phyloP scores from a whole-genome alignment of 140 eudicot species.

The Flaveria floridana region DNA sequence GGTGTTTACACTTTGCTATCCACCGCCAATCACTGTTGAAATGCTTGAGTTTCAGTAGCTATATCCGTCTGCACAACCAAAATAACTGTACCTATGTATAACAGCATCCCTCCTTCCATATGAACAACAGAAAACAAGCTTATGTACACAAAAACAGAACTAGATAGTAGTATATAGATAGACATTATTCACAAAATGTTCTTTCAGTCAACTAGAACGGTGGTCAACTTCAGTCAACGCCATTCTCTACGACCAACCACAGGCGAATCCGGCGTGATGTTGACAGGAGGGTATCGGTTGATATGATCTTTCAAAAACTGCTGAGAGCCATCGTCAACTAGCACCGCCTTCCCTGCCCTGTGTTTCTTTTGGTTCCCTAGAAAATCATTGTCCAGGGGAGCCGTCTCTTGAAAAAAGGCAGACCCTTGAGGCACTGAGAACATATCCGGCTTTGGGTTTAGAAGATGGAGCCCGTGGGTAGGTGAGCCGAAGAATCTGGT shows the following conservation, averaged over 20 bases:
- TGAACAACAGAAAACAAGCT: conserved; percentile 32
- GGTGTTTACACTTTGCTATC: too few species aligned
- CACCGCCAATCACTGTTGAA: too few species aligned
- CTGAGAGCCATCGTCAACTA: conserved; percentile 53
- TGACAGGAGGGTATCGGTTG: conserved; percentile 32
- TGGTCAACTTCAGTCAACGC: conserved; percentile 20
- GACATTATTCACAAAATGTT: conserved; percentile 23
- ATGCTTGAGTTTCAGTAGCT: neutral
- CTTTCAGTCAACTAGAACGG: conserved; percentile 8
- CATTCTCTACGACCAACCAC: conserved; percentile 29
- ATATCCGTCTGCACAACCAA: conserved; percentile 22
- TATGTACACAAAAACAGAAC: conserved; percentile 18
- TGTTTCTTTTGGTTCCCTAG: conserved; percentile 38
- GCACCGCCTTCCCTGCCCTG: conserved; percentile 37
- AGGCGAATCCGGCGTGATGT: conserved; percentile 36
- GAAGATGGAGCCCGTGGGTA: conserved; percentile 21
- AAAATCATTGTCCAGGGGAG: conserved; percentile 37
- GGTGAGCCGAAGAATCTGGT: conserved; percentile 36
- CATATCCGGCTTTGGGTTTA: conserved; percentile 55
- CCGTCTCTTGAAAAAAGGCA: conserved; percentile 43
- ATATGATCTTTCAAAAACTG: conserved; percentile 46
- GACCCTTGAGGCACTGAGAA: conserved; percentile 52
- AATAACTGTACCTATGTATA: conserved; percentile 22
- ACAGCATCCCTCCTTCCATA: conserved; percentile 45
- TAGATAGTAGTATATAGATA: conserved; percentile 1